phyloP scores from a whole-genome alignment of 768 basidiomycete species.

The Suillus subalutaceus region DNA sequence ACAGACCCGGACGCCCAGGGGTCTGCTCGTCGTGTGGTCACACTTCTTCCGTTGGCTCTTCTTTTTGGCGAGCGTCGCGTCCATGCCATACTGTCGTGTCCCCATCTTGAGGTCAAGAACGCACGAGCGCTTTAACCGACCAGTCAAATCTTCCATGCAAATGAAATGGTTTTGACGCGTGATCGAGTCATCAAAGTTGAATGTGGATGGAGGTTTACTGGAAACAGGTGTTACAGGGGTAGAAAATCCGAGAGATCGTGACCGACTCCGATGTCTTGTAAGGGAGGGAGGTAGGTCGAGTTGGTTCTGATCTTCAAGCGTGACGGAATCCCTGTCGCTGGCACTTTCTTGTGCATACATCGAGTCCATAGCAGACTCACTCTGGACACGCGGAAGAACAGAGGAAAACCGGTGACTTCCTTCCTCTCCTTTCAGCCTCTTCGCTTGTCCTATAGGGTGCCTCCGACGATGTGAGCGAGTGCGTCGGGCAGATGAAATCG shows the following conservation, averaged over 20 bases:
- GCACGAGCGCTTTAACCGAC: constrained; percentile 86
- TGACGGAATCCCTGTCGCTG: constrained; percentile 47
- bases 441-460: constrained; percentile 32
- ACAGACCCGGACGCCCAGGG: constrained; percentile 90
- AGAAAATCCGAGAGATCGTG: constrained; percentile 38
- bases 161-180: constrained; percentile 97
- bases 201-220: constrained; percentile 37
- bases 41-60: constrained; percentile 99
- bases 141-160: constrained; percentile 98
- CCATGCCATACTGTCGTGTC: constrained; percentile 97
- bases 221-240: constrained; percentile 25
- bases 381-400: constrained; percentile 64
- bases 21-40: constrained; percentile 90
- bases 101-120: constrained; percentile 99
- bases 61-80: constrained; percentile 90
- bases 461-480: constrained; percentile 22
- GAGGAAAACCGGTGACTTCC: constrained; percentile 32
- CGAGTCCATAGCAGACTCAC: constrained; percentile 52
- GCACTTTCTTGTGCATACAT: constrained; percentile 38
- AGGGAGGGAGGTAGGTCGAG: constrained; percentile 29
- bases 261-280: constrained; percentile 45
- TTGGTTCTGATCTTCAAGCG: constrained; percentile 26
- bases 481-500: constrained; percentile 7
- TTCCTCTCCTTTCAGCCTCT: constrained; percentile 42
- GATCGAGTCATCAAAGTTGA: constrained; percentile 47